phyloP scores from a whole-genome alignment of 371 early-diverging fungal species.

The Apophysomyces variabilis region DNA sequence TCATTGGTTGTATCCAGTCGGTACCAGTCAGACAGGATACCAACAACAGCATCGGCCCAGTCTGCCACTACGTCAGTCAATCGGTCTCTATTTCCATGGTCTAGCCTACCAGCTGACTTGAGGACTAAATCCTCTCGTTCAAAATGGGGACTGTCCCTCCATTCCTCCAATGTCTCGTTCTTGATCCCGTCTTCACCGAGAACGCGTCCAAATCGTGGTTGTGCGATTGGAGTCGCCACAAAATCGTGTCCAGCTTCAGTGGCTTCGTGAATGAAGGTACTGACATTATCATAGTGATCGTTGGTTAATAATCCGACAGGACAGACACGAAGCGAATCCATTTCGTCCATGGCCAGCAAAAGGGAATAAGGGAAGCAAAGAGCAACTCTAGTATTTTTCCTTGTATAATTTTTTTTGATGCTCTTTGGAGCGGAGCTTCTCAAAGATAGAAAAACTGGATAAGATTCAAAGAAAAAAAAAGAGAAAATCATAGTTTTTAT shows the following conservation, averaged over 20 bases:
- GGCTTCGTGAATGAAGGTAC: constrained; percentile 45
- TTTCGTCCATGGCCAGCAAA: constrained; percentile 13
- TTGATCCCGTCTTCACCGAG: constrained; percentile 33
- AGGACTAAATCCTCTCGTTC: constrained; percentile 49
- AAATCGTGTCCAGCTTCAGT: constrained; percentile 63
- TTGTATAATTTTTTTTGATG: background rate
- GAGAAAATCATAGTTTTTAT: background rate
- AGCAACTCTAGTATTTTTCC: background rate
- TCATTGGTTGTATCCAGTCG: constrained; percentile 62
- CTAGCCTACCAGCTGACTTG: constrained; percentile 45
- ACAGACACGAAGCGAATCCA: constrained; percentile 27
- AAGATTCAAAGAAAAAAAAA: background rate
- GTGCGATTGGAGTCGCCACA: constrained; percentile 61
- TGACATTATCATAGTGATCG: constrained; percentile 42
- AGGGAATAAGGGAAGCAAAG: background rate
- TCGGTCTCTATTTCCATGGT: background rate
- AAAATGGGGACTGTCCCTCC: constrained; percentile 51
- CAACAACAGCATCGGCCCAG: constrained; percentile 54
- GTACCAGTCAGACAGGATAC: constrained; percentile 63
- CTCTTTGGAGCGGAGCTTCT: constrained; percentile 7
- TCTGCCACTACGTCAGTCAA: constrained; percentile 29
- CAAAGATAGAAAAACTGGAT: background rate
- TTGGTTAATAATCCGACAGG: constrained; percentile 41
- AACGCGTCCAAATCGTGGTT: constrained; percentile 55
- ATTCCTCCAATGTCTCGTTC: constrained; percentile 23